A percentile compares a stretch with the other conserved stretches of the same genome.
Evolutionary conservation across 2,329 filamentous ascomycete species (phyloP).

Genomic region (Alternaria brassicae): DNA sequence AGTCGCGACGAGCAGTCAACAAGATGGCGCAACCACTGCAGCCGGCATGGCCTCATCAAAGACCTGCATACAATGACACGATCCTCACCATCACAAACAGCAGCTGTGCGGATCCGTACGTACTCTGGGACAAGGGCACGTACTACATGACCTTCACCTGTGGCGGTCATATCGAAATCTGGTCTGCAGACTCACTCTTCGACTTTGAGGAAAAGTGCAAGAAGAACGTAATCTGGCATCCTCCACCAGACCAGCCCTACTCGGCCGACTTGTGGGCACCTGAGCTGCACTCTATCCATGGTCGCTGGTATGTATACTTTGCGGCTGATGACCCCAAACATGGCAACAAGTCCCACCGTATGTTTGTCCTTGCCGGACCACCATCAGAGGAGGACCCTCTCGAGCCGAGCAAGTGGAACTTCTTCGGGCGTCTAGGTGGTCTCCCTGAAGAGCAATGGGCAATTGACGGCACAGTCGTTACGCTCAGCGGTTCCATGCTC

Average conservation of each 20-base stretch:
- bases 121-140: conserved; percentile 51
- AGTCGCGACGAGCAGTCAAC: background rate
- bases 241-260: conserved; percentile 53
- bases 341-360: conserved; percentile 56
- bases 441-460: conserved; percentile 56
- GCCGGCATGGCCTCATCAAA: conserved; percentile 10
- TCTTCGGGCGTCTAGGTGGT: conserved; percentile 52
- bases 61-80: conserved; percentile 46
- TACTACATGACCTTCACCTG: conserved; percentile 58
- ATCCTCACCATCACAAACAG: conserved; percentile 53
- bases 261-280: conserved; percentile 62
- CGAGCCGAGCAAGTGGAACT: conserved; percentile 48
- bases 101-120: conserved; percentile 55
- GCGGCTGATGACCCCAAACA: conserved; percentile 51
- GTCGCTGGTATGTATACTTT: conserved; percentile 63
- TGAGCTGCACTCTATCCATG: conserved; percentile 60
- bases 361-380: conserved; percentile 56
- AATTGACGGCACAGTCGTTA: conserved; percentile 57
- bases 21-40: conserved; percentile 15
- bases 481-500: conserved; percentile 48
- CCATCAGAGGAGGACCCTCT: conserved; percentile 39
- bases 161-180: conserved; percentile 55
- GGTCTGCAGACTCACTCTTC: conserved; percentile 51
- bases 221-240: conserved; percentile 54
- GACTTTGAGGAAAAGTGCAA: conserved; percentile 49